phyloP scores from a whole-genome alignment of 2,329 filamentous ascomycete genomes.

The Emmonsiellopsis sp. region DNA sequence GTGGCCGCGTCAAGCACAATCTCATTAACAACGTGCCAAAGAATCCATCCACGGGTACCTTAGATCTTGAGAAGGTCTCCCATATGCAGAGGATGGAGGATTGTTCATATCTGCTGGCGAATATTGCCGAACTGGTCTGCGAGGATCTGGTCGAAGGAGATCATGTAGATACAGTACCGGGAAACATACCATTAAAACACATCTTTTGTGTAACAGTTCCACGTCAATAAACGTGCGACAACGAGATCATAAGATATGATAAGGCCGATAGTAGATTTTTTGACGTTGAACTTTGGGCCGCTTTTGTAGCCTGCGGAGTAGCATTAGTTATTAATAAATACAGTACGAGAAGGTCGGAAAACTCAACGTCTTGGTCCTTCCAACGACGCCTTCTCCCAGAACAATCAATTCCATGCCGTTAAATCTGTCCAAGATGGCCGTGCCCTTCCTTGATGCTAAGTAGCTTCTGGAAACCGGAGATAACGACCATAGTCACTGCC shows the following conservation, averaged over 20 bases:
- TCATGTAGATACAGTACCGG: slow-evolving; percentile 50
- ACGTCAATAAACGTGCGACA: slow-evolving; percentile 5
- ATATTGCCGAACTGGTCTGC: too few species aligned
- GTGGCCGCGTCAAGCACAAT: slow-evolving; percentile 10
- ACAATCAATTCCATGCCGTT: slow-evolving; percentile 51
- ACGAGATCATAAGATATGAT: slow-evolving; percentile 10
- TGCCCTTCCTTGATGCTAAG: slow-evolving; percentile 42
- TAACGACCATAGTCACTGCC: slow-evolving; percentile 35
- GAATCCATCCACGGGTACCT: slow-evolving; percentile 43
- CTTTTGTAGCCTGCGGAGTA: slow-evolving; percentile 7
- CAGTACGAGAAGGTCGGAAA: slow-evolving; percentile 15
- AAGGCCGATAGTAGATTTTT: slow-evolving; percentile 8
- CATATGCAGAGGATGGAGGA: slow-evolving; percentile 57
- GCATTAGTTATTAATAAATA: not conserved
- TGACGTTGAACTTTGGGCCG: slow-evolving; percentile 8
- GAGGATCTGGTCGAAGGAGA: slow-evolving; percentile 48
- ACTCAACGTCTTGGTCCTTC: slow-evolving; percentile 15
- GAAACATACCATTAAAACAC: not conserved
- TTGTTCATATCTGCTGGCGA: too few species aligned
- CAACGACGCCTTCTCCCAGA: slow-evolving; percentile 50
- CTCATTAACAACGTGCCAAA: slow-evolving; percentile 32
- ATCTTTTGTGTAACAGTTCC: not conserved
- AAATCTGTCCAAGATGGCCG: slow-evolving; percentile 48
- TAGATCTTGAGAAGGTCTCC: slow-evolving; percentile 54
- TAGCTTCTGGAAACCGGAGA: slow-evolving; percentile 44